Evolutionary conservation across 225 moss, liverwort and hornwort genomes (phyloP).

Genomic region (Marchantia polymorpha): DNA sequence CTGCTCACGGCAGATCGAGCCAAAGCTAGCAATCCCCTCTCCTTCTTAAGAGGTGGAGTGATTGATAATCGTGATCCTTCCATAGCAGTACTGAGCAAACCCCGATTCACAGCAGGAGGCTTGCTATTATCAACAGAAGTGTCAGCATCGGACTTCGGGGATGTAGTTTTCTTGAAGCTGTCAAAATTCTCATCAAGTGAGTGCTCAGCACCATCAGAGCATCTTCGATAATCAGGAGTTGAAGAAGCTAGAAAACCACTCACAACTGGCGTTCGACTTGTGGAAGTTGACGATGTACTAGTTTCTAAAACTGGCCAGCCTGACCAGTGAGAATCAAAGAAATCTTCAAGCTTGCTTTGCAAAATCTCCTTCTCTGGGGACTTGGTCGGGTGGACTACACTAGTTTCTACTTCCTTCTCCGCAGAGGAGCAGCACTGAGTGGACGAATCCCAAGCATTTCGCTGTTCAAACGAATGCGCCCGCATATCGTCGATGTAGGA

Average conservation of each 20-base stretch:
- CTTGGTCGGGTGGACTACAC: background rate
- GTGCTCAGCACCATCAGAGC: background rate
- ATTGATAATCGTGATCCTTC: slow-evolving; percentile 24
- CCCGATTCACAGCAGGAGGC: slow-evolving; percentile 34
- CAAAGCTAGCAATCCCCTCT: slow-evolving; percentile 48
- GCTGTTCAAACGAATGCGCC: background rate
- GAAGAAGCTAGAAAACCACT: background rate
- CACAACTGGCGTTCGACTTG: slow-evolving; percentile 30
- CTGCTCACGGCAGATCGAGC: slow-evolving; percentile 60
- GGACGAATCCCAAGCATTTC: background rate
- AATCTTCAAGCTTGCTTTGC: slow-evolving; percentile 44
- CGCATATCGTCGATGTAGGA: background rate
- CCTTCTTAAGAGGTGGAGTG: slow-evolving; percentile 43
- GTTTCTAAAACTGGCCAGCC: slow-evolving; percentile 59
- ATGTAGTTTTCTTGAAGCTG: slow-evolving; percentile 3
- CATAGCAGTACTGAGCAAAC: slow-evolving; percentile 29
- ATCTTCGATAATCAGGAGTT: background rate
- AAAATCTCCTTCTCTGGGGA: background rate
- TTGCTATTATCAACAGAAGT: slow-evolving; percentile 25
- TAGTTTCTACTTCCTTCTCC: slow-evolving; percentile 11
- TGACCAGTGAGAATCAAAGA: slow-evolving; percentile 53
- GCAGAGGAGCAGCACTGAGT: background rate
- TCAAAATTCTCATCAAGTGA: background rate
- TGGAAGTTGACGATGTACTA: slow-evolving; percentile 16
- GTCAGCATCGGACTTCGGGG: slow-evolving; percentile 3